phyloP scores from a whole-genome alignment of 2,329 filamentous ascomycete species.

The Aureobasidium sp. region DNA sequence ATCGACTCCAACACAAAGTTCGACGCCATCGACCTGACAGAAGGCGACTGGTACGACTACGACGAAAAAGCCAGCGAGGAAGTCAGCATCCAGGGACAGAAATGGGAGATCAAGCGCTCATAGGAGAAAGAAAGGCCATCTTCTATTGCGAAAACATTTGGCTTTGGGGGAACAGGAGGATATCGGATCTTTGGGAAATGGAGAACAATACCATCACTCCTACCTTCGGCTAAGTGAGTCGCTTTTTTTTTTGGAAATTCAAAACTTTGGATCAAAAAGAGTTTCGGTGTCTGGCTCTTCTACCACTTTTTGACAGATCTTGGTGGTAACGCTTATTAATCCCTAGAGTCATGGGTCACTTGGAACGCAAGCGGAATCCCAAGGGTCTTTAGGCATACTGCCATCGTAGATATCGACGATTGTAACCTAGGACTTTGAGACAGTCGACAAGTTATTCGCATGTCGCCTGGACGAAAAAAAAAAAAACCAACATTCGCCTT shows the following conservation, averaged over 20 bases:
- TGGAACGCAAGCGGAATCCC: too few relatives aligned
- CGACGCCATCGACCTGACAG: constrained; percentile 68
- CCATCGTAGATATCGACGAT: background rate
- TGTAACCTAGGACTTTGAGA: background rate
- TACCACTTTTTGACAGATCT: too few relatives aligned
- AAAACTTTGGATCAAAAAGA: background rate
- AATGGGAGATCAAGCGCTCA: constrained; percentile 74
- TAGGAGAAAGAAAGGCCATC: too few relatives aligned
- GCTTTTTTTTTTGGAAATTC: background rate
- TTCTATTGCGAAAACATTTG: too few relatives aligned
- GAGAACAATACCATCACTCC: background rate
- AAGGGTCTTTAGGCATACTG: background rate
- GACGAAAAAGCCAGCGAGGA: constrained; percentile 20
- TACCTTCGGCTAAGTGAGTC: background rate
- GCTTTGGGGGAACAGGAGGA: too few relatives aligned
- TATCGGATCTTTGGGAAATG: too few relatives aligned
- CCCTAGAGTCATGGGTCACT: background rate
- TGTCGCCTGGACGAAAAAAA: too few relatives aligned
- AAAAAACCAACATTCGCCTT: background rate
- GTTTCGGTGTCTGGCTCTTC: too few relatives aligned
- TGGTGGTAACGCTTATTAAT: background rate
- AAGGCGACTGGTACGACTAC: constrained; percentile 97
- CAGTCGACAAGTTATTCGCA: too few relatives aligned
- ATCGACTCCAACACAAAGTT: constrained; percentile 77
- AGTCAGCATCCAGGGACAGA: constrained; percentile 53